phyloP scores from a whole-genome alignment of 345 rosid species.

The Eucalyptus albens region DNA sequence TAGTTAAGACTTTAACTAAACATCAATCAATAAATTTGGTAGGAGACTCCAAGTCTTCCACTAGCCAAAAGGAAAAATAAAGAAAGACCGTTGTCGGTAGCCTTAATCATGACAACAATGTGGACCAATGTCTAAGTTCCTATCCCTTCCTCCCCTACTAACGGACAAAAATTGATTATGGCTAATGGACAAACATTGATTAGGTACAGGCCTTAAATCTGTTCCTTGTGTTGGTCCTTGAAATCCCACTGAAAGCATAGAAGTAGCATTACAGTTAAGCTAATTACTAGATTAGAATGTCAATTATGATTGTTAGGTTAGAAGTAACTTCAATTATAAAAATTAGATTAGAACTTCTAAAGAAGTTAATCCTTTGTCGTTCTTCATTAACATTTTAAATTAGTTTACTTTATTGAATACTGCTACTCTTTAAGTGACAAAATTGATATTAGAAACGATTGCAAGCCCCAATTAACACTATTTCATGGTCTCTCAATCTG shows the following conservation, averaged over 20 bases:
- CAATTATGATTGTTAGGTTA: not conserved
- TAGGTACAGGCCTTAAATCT: fast-evolving
- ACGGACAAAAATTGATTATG: no score
- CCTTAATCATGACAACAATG: no score
- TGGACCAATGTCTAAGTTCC: no score
- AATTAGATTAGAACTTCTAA: not conserved
- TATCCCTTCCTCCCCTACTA: no score
- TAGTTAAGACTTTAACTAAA: no score
- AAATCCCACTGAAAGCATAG: not conserved
- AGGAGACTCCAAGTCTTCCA: no score
- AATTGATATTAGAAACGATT: not conserved
- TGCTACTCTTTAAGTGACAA: not conserved
- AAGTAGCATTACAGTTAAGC: not conserved
- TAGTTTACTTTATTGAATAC: fast-evolving
- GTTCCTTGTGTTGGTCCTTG: not conserved
- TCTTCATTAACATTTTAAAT: not conserved
- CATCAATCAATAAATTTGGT: no score
- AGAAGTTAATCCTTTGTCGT: fast-evolving
- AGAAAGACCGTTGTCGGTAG: no score
- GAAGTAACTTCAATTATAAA: not conserved
- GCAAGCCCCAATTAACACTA: not conserved
- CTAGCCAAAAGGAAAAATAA: no score
- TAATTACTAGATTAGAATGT: not conserved
- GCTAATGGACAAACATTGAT: not conserved
- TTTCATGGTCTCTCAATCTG: not conserved